These are phyloP conservation scores for Phytopythium cucurbitacearum DNA, from an alignment of 352 stramenopile genomes.

Conservation along the genomic window DNA sequence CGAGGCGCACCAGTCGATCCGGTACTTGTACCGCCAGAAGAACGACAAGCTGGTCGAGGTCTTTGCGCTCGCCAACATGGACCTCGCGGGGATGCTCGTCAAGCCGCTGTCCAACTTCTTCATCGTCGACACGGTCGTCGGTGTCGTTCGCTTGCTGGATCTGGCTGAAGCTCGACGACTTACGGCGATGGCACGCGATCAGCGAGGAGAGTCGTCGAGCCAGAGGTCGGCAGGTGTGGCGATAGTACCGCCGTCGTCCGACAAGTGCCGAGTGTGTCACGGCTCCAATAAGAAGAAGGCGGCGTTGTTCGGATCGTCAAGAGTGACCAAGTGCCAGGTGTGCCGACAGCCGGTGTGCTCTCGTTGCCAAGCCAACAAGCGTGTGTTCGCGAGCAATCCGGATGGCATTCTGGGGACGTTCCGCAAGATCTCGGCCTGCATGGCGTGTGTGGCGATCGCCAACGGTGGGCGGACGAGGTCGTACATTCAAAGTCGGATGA, in stretches of 20 bases:
- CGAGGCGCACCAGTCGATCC: conserved; percentile 33
- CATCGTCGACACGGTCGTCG: conserved; percentile 32
- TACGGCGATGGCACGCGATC: conserved; percentile 29
- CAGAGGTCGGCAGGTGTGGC: conserved; percentile 9
- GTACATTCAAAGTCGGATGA: neutral
- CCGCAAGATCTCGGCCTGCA: conserved; percentile 35
- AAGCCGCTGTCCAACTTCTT: conserved; percentile 33
- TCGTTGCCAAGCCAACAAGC: conserved; percentile 25
- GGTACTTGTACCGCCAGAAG: conserved; percentile 49
- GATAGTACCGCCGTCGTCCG: conserved; percentile 4
- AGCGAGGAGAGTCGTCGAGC: conserved; percentile 10
- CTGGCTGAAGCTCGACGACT: conserved; percentile 39
- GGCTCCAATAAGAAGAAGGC: conserved; percentile 14
- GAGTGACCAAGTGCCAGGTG: conserved; percentile 10
- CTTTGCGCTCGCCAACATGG: conserved; percentile 36
- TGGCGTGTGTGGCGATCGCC: conserved; percentile 30
- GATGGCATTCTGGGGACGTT: conserved; percentile 33
- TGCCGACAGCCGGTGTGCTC: conserved; percentile 23
- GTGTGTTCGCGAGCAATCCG: conserved; percentile 31
- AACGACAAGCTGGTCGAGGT: conserved; percentile 42
- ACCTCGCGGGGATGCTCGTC: conserved; percentile 29
- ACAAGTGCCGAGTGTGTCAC: conserved; percentile 16
- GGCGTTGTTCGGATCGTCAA: neutral
- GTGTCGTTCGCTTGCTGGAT: conserved; percentile 38
- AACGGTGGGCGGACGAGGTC: conserved; percentile 13